Conservation (phyloP, 1,284 basidiomycete genomes). For the Fomitopsis palustris region DNA sequence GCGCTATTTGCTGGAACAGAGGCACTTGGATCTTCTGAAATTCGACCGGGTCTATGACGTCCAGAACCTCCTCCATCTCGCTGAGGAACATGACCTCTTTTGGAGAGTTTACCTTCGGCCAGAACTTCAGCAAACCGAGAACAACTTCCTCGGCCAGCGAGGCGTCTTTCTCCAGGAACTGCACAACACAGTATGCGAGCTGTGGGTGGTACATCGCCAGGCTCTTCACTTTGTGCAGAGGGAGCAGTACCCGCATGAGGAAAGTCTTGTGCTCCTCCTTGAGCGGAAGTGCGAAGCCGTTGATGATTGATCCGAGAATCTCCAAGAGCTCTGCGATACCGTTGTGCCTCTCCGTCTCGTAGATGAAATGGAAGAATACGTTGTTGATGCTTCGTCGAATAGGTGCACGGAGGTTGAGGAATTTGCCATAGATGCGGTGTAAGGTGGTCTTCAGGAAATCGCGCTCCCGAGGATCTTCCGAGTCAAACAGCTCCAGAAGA, state of each 20-base stretch:
- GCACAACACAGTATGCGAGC: slow-evolving; percentile 97
- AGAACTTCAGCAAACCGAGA: slow-evolving; percentile 91
- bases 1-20: slow-evolving; percentile 91
- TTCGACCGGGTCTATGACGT: slow-evolving; percentile 96
- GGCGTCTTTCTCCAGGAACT: slow-evolving; percentile 98
- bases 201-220: slow-evolving; percentile 98
- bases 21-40: slow-evolving; percentile 96
- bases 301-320: slow-evolving; percentile 99
- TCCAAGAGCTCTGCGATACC: slow-evolving; percentile 98
- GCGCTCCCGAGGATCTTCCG: slow-evolving; percentile 97
- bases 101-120: slow-evolving; percentile 99
- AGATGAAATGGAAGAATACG: slow-evolving; percentile 99
- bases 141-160: slow-evolving; percentile 94
- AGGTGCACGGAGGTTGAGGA: slow-evolving; percentile 97
- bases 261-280: slow-evolving; percentile 99
- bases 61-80: slow-evolving; percentile 98
- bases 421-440: slow-evolving; percentile 99
- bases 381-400: slow-evolving; percentile 99
- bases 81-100: slow-evolving; percentile 99
- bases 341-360: slow-evolving; percentile 98
- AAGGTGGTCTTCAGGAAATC: slow-evolving; percentile 99
- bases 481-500: slow-evolving; percentile 97
- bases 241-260: slow-evolving; percentile 93
- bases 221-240: slow-evolving; percentile 97
- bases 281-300: slow-evolving; percentile 96